Evolutionary conservation across 306 rosid genomes (phyloP), one percentile per base, ranked within the genome.

Genomic region (Herpetospermum pedunculosum): DNA sequence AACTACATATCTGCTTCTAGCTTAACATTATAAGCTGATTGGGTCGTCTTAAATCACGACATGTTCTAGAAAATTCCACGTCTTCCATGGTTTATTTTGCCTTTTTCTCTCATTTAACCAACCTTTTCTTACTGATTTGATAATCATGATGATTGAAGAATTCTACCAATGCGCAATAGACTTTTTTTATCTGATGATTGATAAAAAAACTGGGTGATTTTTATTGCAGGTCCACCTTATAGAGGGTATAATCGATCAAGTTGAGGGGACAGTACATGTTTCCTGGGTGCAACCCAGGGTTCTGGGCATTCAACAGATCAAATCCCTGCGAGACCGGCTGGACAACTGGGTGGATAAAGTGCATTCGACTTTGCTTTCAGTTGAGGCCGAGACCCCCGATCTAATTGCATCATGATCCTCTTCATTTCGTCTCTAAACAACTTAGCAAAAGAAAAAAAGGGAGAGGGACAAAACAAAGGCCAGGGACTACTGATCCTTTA

Each of bases 221-320:
- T 35, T 13, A 2, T 40, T 80, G 78, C 96, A 95, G 99, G 97
- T 95, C 85, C 99, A 92, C 85, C 85, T 95, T 83, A 95, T 95
- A 38, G 97, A 95, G 86, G 97, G 99, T 74, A 92, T 91, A 74
- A 91, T 95, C 19, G 97, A 95, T 82, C 97, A 95, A 85, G 99
- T 91, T 23, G 97, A 91, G 25, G 96, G 90, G 62, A 92, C 97
- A 0, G 96, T 95, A 49, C 96, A 95, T 38, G 97, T 95, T 77
- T 89, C 99, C 14, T 95, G 96, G 99, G 99, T 95, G 84, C 97
- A 95, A 80, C 99, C 99, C 11, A 89, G 99, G 81, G 99, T 95
- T 52, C 77, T 95, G 65, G 98, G 98, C 69, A 83, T 94, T 74
- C 89, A 87, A 35, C 98, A 94, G 83, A 82, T 94, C 84, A 87